phyloP scores from a whole-genome alignment of 495 filamentous ascomycete genomes.

The Penicillium lagena region DNA sequence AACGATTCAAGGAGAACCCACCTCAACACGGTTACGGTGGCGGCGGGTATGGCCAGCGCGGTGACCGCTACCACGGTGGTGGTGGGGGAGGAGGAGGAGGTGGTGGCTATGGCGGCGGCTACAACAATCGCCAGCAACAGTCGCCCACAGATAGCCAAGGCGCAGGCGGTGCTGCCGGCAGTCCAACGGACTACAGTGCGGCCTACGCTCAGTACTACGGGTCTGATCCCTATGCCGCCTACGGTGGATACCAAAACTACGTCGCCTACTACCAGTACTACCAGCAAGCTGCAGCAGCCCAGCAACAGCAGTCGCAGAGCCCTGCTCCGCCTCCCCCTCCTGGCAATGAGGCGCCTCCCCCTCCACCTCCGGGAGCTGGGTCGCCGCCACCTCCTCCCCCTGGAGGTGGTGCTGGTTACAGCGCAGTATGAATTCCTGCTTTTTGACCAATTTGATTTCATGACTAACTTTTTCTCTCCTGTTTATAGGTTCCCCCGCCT shows the following conservation, averaged over 20 bases:
- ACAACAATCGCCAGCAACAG: conserved; percentile 32
- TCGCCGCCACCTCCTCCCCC: conserved; percentile 63
- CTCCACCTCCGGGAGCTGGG: conserved; percentile 53
- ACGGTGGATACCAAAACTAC: conserved; percentile 81
- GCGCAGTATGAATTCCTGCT: conserved; percentile 44
- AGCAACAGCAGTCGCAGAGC: conserved; percentile 37
- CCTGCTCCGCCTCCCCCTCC: conserved; percentile 55
- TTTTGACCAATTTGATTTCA: not conserved
- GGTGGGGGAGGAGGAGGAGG: conserved; percentile 18
- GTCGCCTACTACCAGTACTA: conserved; percentile 65
- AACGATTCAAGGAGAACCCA: conserved; percentile 81
- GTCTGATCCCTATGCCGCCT: conserved; percentile 83
- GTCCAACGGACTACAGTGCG: conserved; percentile 57
- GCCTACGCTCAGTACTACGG: conserved; percentile 82
- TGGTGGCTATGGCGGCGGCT: conserved; percentile 24
- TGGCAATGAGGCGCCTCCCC: conserved; percentile 57
- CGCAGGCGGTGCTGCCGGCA: conserved; percentile 34
- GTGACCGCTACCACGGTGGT: conserved; percentile 22
- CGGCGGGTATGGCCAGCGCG: conserved; percentile 46
- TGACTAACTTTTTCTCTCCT: not conserved
- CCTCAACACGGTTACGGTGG: conserved; percentile 58
- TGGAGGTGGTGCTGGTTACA: conserved; percentile 52
- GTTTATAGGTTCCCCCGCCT: conserved; percentile 41
- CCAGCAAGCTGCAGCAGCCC: conserved; percentile 52
- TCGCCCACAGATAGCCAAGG: conserved; percentile 28